Evolutionary conservation across 1,284 basidiomycete species (phyloP).

Genomic region (Ustilago vetiveriae): DNA sequence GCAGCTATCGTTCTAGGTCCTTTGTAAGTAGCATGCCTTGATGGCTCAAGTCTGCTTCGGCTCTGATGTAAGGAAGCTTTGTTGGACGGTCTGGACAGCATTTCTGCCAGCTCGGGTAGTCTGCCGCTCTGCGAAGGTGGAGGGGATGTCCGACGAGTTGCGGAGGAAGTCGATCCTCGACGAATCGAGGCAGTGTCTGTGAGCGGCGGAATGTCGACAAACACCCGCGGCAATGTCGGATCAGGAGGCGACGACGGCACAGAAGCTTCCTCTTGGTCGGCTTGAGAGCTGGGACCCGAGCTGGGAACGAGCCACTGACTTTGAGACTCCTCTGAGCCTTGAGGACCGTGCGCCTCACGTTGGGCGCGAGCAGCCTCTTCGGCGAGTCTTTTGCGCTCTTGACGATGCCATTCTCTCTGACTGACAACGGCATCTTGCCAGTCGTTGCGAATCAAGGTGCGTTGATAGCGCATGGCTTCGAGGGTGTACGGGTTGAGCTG

Average conservation of each 20-base stretch:
- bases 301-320: slow-evolving; percentile 44
- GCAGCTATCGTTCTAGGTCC: slow-evolving; percentile 10
- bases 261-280: slow-evolving; percentile 21
- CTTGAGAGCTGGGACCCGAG: slow-evolving; percentile 40
- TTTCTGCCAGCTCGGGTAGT: slow-evolving; percentile 32
- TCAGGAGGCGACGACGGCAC: slow-evolving; percentile 14
- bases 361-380: slow-evolving; percentile 36
- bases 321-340: slow-evolving; percentile 26
- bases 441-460: slow-evolving; percentile 65
- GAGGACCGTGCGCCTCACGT: slow-evolving; percentile 11
- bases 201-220: slow-evolving; percentile 27
- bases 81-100: slow-evolving; percentile 10
- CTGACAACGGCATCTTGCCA: slow-evolving; percentile 68
- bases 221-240: slow-evolving; percentile 9
- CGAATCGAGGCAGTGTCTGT: background rate
- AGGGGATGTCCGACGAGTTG: slow-evolving; percentile 9
- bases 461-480: slow-evolving; percentile 66
- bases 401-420: slow-evolving; percentile 54
- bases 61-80: background rate
- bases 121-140: slow-evolving; percentile 25
- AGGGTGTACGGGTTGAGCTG: slow-evolving; percentile 68
- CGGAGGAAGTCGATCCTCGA: background rate
- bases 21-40: slow-evolving; percentile 23
- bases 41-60: background rate
- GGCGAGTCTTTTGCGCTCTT: slow-evolving; percentile 38